Percentiles rank a stretch among this genome's conserved stretches.
phyloP scores from a whole-genome alignment of 495 filamentous ascomycete species.

The Elasticomyces elasticus region DNA sequence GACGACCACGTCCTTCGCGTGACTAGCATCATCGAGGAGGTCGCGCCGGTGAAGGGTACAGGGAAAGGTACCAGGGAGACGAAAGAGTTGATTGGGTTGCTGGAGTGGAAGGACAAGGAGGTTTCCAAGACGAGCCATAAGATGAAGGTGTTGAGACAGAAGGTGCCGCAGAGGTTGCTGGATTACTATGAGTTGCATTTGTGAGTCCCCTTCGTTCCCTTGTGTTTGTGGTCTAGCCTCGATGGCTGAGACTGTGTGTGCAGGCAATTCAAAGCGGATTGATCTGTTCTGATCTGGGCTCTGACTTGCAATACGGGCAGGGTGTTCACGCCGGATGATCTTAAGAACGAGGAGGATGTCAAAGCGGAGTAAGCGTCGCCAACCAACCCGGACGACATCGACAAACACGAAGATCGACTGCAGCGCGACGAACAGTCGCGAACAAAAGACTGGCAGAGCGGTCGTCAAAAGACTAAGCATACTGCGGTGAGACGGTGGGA shows the following conservation, averaged over 20 bases:
- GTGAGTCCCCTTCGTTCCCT: slow-evolving; percentile 22
- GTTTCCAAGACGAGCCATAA: slow-evolving; percentile 31
- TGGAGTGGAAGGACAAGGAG: slow-evolving; percentile 47
- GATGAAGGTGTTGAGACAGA: slow-evolving; percentile 26
- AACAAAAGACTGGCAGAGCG: no score
- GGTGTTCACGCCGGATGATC: no score
- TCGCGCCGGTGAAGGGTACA: slow-evolving; percentile 21
- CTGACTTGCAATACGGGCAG: no score
- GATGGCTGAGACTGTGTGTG: not conserved
- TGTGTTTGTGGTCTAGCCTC: not conserved
- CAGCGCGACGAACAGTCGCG: no score
- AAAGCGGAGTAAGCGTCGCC: no score
- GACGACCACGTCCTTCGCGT: slow-evolving; percentile 45
- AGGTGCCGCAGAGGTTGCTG: slow-evolving; percentile 37
- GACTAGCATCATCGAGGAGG: slow-evolving; percentile 44
- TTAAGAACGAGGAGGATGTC: no score
- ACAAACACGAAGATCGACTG: no score
- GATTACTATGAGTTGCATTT: slow-evolving; percentile 35
- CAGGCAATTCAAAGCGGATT: no score
- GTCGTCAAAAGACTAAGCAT: no score
- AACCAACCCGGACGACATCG: no score
- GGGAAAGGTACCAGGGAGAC: slow-evolving; percentile 19
- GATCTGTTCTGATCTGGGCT: no score
- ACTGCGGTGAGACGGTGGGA: no score
- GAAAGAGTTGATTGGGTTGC: slow-evolving; percentile 36